Percentiles rank a stretch among this genome's conserved stretches.
These are phyloP conservation scores for Aphelidium insulamus DNA, from an alignment of 371 early-diverging fungal species.

Conservation along the genomic window DNA sequence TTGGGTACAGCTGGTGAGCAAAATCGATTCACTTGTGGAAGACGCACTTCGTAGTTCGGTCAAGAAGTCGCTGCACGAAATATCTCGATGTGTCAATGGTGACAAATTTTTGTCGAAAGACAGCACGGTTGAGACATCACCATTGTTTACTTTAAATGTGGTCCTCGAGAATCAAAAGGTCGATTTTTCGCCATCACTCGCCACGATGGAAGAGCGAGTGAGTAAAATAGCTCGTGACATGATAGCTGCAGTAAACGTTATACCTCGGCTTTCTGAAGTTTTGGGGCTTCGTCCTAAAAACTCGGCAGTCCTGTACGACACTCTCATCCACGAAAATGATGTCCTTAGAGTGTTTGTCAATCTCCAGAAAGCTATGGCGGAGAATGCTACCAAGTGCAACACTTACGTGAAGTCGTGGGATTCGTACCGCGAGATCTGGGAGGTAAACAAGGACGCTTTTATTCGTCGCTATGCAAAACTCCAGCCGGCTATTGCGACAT, in stretches of 20 bases:
- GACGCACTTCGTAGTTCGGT: slow-evolving; percentile 22
- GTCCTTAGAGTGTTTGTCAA: slow-evolving; percentile 20
- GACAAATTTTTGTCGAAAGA: slow-evolving; percentile 20
- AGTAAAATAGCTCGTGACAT: slow-evolving; percentile 20
- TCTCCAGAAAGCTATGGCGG: slow-evolving; percentile 25
- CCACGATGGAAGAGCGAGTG: slow-evolving; percentile 19
- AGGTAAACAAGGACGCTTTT: slow-evolving; percentile 37
- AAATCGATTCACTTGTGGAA: slow-evolving; percentile 20
- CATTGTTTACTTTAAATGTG: slow-evolving; percentile 29
- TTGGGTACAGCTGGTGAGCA: slow-evolving; percentile 19
- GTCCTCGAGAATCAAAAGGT: slow-evolving; percentile 23
- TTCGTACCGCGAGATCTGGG: slow-evolving; percentile 32
- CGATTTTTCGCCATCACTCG: slow-evolving; percentile 22
- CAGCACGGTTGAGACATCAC: slow-evolving; percentile 20
- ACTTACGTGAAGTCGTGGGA: slow-evolving; percentile 28
- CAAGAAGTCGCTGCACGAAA: slow-evolving; percentile 21
- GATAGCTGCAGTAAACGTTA: slow-evolving; percentile 15
- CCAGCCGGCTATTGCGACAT: slow-evolving; percentile 30
- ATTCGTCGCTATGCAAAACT: slow-evolving; percentile 30
- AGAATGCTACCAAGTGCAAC: slow-evolving; percentile 22
- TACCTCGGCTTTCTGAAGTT: slow-evolving; percentile 12
- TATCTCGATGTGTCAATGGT: slow-evolving; percentile 26
- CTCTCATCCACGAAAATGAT: slow-evolving; percentile 24
- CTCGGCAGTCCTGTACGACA: slow-evolving; percentile 9
- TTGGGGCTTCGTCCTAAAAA: slow-evolving; percentile 3